Evolutionary conservation across 371 early-diverging fungal genomes (phyloP), one percentile per base, ranked within the genome.

Genomic region (Ecytonucleospora hepatopenaei): DNA sequence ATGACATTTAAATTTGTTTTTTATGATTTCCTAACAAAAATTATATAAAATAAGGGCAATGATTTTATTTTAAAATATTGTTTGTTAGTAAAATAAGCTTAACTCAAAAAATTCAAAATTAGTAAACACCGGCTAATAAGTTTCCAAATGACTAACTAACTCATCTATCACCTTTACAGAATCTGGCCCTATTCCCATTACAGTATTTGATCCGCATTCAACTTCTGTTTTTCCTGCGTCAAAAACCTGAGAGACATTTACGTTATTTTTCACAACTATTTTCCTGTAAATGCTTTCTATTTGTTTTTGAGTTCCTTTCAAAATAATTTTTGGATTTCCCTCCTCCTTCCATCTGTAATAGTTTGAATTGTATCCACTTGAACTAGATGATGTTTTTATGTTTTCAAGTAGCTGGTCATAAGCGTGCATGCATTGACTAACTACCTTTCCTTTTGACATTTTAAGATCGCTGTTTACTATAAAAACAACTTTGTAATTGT

Each of bases 171-270:
- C 17, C 0, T 30, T 23, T 58, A 49, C 33, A 0, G 28, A 4
- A 35, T 56, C 91, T 46, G 94, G 95, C 2, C 95, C 97, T 68
- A 94, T 85, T 12, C 90, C 93, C 30, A 92, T 80, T 2, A 94
- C 94, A 0, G 97, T 95, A 34, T 86, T 81, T 19, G 93, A 88
- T 23, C 91, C 91, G 24, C 92, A 85, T 4, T 88, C 90, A 65
- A 95, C 90, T 79, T 95, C 96, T 47, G 97, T 97, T 48, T 90
- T 81, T 30, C 97, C 96, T 19, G 96, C 96, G 80, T 95, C 96
- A 54, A 48, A 58, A 8, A 80, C 55, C 1, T 54, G 54, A n/a
- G n/a, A n/a, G 15, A 55, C 28, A 12, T 32, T 34, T 0, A 80
- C 47, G 2, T 60, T 48, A 17, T 55, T 30, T 15, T 35, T 0